Conservation (phyloP, 768 basidiomycete species). For the Phylloporus arenicola region DNA sequence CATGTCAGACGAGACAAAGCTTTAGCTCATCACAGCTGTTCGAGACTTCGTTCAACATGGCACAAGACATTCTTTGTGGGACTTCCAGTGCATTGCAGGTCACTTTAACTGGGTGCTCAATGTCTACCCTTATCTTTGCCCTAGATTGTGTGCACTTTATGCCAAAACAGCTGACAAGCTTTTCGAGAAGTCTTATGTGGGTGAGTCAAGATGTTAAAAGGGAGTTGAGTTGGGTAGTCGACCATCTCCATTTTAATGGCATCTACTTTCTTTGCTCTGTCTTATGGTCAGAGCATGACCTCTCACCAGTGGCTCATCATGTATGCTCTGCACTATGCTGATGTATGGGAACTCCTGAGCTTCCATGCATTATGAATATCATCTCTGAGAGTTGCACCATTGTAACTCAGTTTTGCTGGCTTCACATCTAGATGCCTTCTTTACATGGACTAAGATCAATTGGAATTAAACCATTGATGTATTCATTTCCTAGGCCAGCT, state of each 20-base stretch:
- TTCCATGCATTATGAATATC: no score
- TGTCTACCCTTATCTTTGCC: slow-evolving; percentile 33
- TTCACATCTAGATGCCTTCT: no score
- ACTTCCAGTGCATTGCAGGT: slow-evolving; percentile 32
- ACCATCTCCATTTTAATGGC: slow-evolving; percentile 13
- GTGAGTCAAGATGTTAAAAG: slow-evolving; percentile 1
- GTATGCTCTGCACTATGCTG: no score
- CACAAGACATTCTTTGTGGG: not conserved
- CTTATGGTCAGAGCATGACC: no score
- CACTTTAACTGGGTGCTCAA: slow-evolving; percentile 40
- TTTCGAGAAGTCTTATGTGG: not conserved
- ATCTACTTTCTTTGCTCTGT: not conserved
- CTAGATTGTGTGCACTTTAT: slow-evolving; percentile 32
- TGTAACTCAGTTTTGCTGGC: no score
- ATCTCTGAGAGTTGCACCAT: no score
- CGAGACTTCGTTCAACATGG: slow-evolving; percentile 7
- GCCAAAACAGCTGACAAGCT: slow-evolving; percentile 30
- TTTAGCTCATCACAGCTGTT: slow-evolving; percentile 13
- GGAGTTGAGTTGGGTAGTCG: slow-evolving; percentile 25
- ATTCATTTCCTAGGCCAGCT: no score
- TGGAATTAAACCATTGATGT: no score
- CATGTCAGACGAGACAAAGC: slow-evolving; percentile 3
- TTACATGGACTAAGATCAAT: no score
- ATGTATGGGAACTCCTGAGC: no score
- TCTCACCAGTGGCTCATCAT: no score